Percentiles rank a stretch among this genome's conserved stretches.
Conservation (phyloP, 2,329 filamentous ascomycete genomes). For the Colletotrichum gloeosporioides region DNA sequence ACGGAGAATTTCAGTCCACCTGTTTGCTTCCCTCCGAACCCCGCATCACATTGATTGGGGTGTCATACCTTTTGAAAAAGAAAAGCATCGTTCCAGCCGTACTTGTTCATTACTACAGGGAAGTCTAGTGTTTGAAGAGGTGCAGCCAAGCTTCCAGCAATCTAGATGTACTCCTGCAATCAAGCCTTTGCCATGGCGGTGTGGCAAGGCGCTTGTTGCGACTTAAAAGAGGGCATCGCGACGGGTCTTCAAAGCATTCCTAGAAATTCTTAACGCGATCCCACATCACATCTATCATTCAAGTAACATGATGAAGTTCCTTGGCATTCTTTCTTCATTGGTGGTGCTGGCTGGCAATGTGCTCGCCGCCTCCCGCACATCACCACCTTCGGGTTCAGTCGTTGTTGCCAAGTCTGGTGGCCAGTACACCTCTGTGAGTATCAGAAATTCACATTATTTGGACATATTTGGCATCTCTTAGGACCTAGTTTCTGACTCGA, state of each 20-base stretch:
- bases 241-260: fast-evolving
- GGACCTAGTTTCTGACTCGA: neutral
- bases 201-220: neutral
- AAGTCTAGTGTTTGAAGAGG: neutral
- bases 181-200: neutral
- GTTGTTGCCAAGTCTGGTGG: constrained; percentile 48
- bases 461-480: neutral
- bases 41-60: neutral
- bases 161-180: neutral
- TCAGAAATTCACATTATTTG: neutral
- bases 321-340: neutral
- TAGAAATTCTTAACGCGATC: neutral
- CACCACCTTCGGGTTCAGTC: constrained; percentile 53
- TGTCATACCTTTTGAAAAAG: neutral
- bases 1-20: constrained; percentile 15
- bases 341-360: neutral
- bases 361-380: constrained; percentile 38
- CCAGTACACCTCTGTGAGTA: constrained; percentile 11
- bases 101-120: neutral
- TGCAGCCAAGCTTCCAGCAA: constrained; percentile 1
- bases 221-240: neutral
- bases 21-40: neutral
- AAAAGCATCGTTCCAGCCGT: neutral
- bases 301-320: neutral
- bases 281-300: neutral